phyloP scores from a whole-genome alignment of 805 yeast genomes.

The Vanderwaltozyma polyspora region DNA sequence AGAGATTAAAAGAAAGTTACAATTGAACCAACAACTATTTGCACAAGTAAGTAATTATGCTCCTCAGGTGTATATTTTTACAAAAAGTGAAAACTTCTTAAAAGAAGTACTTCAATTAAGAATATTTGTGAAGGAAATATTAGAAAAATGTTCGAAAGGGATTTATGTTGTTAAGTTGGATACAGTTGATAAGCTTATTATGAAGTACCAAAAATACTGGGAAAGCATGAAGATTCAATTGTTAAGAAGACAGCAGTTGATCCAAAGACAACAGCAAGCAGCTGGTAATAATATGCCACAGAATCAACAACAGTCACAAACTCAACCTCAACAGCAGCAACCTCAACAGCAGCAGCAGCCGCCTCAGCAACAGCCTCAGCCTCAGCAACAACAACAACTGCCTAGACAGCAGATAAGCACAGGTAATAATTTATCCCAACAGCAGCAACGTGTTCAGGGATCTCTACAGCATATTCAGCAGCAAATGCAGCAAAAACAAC shows the following conservation, averaged over 20 bases:
- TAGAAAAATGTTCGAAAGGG: slow-evolving; percentile 56
- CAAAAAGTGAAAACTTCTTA: slow-evolving; percentile 66
- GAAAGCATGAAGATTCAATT: slow-evolving; percentile 61
- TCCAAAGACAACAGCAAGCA: slow-evolving; percentile 27
- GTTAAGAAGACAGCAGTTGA: slow-evolving; percentile 28
- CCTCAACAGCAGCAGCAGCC: slow-evolving; percentile 14
- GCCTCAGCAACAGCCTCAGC: slow-evolving; percentile 10
- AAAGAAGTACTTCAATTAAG: slow-evolving; percentile 68
- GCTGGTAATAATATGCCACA: too few species aligned
- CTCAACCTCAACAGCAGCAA: slow-evolving; percentile 18
- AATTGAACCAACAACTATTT: slow-evolving; percentile 39
- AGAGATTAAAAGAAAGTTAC: slow-evolving; percentile 43
- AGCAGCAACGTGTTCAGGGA: slow-evolving; percentile 19
- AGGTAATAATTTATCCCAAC: slow-evolving; percentile 9
- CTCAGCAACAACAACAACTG: slow-evolving; percentile 6
- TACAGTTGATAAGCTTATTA: slow-evolving; percentile 54
- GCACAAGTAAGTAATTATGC: slow-evolving; percentile 64
- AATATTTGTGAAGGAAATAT: slow-evolving; percentile 63
- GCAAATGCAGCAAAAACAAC: slow-evolving; percentile 21
- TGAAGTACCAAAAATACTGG: slow-evolving; percentile 65
- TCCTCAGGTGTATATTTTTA: slow-evolving; percentile 65
- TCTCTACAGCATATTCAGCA: slow-evolving; percentile 21
- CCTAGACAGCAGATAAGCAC: too few species aligned
- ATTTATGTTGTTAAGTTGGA: slow-evolving; percentile 63
- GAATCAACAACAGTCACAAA: slow-evolving; percentile 18